A percentile compares a stretch with the other conserved stretches of the same genome.
These are phyloP conservation scores for Staphylotrichum tortipilum DNA, from an alignment of 495 filamentous ascomycete species.

Conservation along the genomic window DNA sequence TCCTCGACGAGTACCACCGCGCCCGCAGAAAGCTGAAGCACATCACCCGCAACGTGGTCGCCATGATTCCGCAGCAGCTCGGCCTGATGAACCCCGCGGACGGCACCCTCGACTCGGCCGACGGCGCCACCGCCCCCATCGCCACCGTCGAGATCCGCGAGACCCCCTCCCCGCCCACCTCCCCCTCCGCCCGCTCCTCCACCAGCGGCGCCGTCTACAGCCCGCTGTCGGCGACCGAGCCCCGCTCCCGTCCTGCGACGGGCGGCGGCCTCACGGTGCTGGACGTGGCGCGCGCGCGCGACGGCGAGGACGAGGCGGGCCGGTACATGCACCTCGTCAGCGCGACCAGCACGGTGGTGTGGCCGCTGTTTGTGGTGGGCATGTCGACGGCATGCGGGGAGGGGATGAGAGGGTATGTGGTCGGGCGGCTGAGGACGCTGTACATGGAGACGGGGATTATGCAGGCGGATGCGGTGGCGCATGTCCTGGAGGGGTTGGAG, in stretches of 20 bases:
- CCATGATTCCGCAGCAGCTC: slow-evolving; percentile 40
- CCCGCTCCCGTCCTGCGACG: background rate
- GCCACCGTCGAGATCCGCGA: slow-evolving; percentile 25
- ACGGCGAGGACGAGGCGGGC: slow-evolving; percentile 21
- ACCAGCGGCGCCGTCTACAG: slow-evolving; percentile 15
- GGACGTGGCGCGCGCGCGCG: slow-evolving; percentile 19
- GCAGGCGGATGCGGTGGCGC: slow-evolving; percentile 28
- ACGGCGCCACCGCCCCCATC: slow-evolving; percentile 16
- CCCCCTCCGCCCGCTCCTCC: slow-evolving; percentile 17
- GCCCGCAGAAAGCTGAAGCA: slow-evolving; percentile 25
- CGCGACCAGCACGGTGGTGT: slow-evolving; percentile 30
- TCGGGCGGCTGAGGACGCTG: slow-evolving; percentile 25
- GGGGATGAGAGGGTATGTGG: slow-evolving; percentile 20
- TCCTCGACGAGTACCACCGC: slow-evolving; percentile 20
- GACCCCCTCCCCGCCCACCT: slow-evolving; percentile 22
- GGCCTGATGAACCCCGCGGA: slow-evolving; percentile 26
- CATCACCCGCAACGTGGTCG: slow-evolving; percentile 35
- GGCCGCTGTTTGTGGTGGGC: slow-evolving; percentile 31
- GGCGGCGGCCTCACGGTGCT: slow-evolving; percentile 29
- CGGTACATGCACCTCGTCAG: slow-evolving; percentile 30
- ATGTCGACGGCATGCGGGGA: slow-evolving; percentile 29
- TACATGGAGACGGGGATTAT: slow-evolving; percentile 28
- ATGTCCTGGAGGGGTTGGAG: slow-evolving; percentile 24
- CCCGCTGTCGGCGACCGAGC: background rate
- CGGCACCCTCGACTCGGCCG: slow-evolving; percentile 14